These are phyloP conservation scores for Polygonum maritimum DNA, from an alignment of 148 eudicot species.

Conservation along the genomic window DNA sequence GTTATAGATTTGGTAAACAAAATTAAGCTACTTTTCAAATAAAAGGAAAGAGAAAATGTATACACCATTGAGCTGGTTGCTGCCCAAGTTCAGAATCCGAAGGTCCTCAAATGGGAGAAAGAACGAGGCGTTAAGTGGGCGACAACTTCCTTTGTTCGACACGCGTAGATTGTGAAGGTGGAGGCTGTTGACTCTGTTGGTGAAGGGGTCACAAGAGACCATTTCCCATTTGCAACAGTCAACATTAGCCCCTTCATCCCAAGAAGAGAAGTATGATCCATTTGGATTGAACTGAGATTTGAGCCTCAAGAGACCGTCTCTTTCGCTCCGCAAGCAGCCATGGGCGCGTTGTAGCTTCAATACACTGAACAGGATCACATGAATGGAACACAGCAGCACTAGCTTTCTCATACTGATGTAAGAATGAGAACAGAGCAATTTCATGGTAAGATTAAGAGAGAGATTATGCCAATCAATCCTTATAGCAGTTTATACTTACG, in stretches of 20 bases:
- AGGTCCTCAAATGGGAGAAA: slow-evolving; percentile 5
- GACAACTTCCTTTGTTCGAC: not conserved
- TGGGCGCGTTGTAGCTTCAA: not conserved
- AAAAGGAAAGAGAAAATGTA: not conserved
- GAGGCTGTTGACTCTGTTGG: slow-evolving; percentile 9
- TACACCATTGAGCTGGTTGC: not conserved
- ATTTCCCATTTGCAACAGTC: slow-evolving; percentile 17
- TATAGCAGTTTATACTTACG: not conserved
- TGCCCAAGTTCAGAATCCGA: not conserved
- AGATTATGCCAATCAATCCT: not conserved
- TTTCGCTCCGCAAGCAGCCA: not conserved
- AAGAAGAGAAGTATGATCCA: not conserved
- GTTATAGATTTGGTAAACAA: too few species aligned
- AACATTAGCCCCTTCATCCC: not conserved
- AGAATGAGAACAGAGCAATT: not conserved
- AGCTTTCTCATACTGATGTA: not conserved
- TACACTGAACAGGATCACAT: not conserved
- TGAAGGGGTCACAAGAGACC: slow-evolving; percentile 13
- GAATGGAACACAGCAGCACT: not conserved
- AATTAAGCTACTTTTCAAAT: not conserved
- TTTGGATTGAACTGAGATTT: not conserved
- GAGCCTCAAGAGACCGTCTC: not conserved
- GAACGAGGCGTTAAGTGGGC: not conserved
- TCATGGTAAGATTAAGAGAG: not conserved
- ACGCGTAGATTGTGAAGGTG: not conserved